These are phyloP conservation scores for Pelagophyceae sp. DNA, from an alignment of 352 stramenopile genomes.

Conservation along the genomic window DNA sequence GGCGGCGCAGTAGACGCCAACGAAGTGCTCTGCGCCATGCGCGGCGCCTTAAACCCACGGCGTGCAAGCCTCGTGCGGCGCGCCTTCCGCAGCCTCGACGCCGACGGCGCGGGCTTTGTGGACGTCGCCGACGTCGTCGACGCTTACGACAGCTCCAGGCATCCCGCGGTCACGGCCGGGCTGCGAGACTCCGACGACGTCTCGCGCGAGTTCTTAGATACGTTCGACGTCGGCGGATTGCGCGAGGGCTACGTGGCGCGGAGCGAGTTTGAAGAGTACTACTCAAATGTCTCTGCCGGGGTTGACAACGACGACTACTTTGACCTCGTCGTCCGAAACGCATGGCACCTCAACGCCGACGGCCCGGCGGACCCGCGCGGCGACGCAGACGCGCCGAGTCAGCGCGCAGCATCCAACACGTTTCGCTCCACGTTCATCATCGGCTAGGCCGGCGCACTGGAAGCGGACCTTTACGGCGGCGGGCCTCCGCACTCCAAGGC, in stretches of 20 bases:
- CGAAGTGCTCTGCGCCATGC: too few species aligned
- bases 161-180: conserved; percentile 61
- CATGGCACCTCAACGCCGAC: conserved; percentile 65
- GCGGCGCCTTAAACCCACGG: conserved; percentile 57
- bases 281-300: conserved; percentile 68
- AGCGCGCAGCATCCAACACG: not conserved
- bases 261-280: conserved; percentile 73
- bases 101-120: conserved; percentile 53
- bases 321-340: conserved; percentile 71
- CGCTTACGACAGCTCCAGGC: conserved; percentile 60
- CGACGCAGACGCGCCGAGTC: conserved; percentile 37
- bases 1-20: too few species aligned
- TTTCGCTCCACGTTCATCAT: not conserved
- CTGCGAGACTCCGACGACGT: conserved; percentile 57
- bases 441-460: too few species aligned
- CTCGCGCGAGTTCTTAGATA: conserved; percentile 66
- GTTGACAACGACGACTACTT: conserved; percentile 66
- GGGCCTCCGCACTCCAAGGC: too few species aligned
- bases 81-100: conserved; percentile 62
- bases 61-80: conserved; percentile 56
- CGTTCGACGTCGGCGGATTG: conserved; percentile 62
- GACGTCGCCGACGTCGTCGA: conserved; percentile 60
- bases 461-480: too few species aligned
- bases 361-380: conserved; percentile 52
- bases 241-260: conserved; percentile 67